Evolutionary conservation across 805 yeast species (phyloP), one percentile per base, ranked within the genome.

Genomic region (Candida dajiaensis): DNA sequence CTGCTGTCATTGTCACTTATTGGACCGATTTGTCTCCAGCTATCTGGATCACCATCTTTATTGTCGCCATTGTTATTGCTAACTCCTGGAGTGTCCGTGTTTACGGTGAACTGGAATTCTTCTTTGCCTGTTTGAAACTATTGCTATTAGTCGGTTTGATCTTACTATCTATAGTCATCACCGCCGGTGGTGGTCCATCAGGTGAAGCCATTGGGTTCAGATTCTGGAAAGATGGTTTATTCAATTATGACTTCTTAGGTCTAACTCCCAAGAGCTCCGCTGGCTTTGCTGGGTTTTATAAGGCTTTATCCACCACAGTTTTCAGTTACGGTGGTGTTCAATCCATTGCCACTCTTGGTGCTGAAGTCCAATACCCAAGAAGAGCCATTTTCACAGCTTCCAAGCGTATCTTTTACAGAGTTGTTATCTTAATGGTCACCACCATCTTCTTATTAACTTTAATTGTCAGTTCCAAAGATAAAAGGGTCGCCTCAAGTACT

Each of bases 71-170:
- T 22, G 53, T 71, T 18, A 54, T 59, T 2, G 59, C 66, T 15
- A 73, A 73, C 46, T 53, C 63, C 6, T 63, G 62, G 42, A 69
- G 68, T 44, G 65, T 68, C n/a, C 58, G 61, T 43, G 61, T 71
- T 36, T 77, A 74, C 48, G 82, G 80, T 41, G 80, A 76, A 59
- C 43, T 63, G 8, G 71, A 67, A 40, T 85, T 83, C 58, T 81
- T 86, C 81, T 74, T 84, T 52, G 67, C 53, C 3, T 64, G 28
- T 71, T 52, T 84, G 62, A 85, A 85, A 62, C 76, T 85, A 23
- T 50, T 81, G 39, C 73, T 84, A n/a, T 71, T 84, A 56, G 62
- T 78, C 20, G 87, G 88, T 18, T 67, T 81, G 51, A 78, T 81
- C 42, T 62, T 81, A 31, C 65, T 76, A 36, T 75, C 80, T 42